Evolutionary conservation across 2,329 filamentous ascomycete genomes (phyloP).

Genomic region (Fusarium camptoceras): DNA sequence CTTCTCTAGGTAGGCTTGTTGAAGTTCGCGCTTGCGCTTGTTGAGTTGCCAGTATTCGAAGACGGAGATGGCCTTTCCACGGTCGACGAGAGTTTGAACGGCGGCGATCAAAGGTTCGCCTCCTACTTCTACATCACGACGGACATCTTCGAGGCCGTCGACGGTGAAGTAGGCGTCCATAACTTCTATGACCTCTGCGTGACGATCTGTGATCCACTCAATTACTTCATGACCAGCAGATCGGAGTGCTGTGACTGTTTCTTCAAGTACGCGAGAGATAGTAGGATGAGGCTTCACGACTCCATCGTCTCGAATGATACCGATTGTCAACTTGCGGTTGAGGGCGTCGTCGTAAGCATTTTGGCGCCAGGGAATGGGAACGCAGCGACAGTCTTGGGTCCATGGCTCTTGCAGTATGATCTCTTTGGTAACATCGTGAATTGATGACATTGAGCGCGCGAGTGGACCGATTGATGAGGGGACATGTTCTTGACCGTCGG

Average conservation of each 20-base stretch:
- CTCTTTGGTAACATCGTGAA: conserved; percentile 61
- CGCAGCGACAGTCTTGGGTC: conserved; percentile 65
- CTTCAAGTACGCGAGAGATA: conserved; percentile 58
- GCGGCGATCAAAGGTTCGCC: conserved; percentile 71
- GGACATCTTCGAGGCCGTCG: conserved; percentile 73
- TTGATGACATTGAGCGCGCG: conserved; percentile 57
- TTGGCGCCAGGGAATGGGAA: conserved; percentile 66
- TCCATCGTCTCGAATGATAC: conserved; percentile 62
- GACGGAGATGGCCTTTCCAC: conserved; percentile 66
- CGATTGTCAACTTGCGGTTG: conserved; percentile 61
- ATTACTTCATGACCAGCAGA: conserved; percentile 66
- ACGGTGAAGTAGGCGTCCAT: conserved; percentile 72
- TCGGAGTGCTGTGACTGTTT: conserved; percentile 53
- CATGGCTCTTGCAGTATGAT: conserved; percentile 63
- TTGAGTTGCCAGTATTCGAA: conserved; percentile 77
- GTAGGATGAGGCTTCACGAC: conserved; percentile 68
- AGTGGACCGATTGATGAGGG: conserved; percentile 73
- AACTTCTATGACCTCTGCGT: conserved; percentile 66
- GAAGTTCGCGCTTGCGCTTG: conserved; percentile 60
- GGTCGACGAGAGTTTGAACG: conserved; percentile 67
- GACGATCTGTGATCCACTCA: conserved; percentile 62
- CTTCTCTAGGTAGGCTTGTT: conserved; percentile 64
- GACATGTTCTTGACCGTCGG: conserved; percentile 72
- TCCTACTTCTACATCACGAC: conserved; percentile 62
- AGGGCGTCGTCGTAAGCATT: conserved; percentile 55